Conservation (phyloP, 139 green algal species). For the Haematococcus lacustris region DNA sequence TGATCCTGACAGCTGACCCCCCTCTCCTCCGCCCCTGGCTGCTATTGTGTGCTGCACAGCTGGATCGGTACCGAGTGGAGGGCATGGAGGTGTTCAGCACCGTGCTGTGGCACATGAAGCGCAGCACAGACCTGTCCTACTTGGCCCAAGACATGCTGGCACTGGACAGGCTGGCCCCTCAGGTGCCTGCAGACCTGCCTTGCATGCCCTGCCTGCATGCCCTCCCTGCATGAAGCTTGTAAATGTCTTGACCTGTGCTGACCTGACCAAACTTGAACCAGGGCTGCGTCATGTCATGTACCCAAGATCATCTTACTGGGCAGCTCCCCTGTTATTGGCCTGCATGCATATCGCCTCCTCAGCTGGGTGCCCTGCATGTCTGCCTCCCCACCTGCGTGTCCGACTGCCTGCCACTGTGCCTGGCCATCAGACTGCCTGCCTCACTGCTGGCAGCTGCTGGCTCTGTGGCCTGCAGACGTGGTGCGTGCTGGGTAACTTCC, state of each 20-base stretch:
- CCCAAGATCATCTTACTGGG: too few relatives aligned
- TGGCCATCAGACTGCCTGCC: too few relatives aligned
- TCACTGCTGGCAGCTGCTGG: not conserved
- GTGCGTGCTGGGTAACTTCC: constrained; percentile 91
- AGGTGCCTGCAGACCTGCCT: constrained; percentile 37
- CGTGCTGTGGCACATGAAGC: constrained; percentile 91
- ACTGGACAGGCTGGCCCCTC: constrained; percentile 73
- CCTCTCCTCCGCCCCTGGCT: too few relatives aligned
- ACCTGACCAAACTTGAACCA: not conserved
- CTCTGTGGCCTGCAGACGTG: constrained; percentile 27
- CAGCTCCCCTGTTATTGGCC: not conserved
- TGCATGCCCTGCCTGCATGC: too few relatives aligned
- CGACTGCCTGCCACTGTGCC: too few relatives aligned
- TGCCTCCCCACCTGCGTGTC: too few relatives aligned
- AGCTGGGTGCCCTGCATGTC: not conserved
- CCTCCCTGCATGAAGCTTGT: not conserved
- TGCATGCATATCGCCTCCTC: not conserved
- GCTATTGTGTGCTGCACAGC: not conserved
- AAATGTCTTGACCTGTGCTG: too few relatives aligned
- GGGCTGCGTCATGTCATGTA: too few relatives aligned
- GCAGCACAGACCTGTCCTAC: constrained; percentile 76
- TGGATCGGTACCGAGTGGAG: constrained; percentile 35
- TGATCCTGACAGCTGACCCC: not conserved
- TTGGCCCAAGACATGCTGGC: constrained; percentile 76
- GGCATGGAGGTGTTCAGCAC: constrained; percentile 88